phyloP scores from a whole-genome alignment of 192 early-diverging fungal species.

The Coemansia sp. region DNA sequence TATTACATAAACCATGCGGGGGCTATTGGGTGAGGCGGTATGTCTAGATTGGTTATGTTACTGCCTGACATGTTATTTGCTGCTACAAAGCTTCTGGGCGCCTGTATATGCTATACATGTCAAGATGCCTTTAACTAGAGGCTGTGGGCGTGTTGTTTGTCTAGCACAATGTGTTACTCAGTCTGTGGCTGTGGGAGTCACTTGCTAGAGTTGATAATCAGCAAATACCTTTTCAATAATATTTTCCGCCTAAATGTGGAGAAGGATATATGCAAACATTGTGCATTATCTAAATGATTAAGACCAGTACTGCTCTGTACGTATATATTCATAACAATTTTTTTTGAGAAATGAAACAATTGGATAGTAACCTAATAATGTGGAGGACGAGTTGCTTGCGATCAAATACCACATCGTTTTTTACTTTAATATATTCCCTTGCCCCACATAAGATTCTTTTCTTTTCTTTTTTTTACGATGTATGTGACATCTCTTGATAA shows the following conservation, averaged over 20 bases:
- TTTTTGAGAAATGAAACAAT: background rate
- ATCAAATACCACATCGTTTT: background rate
- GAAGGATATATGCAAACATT: background rate
- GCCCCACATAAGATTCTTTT: background rate
- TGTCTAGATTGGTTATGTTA: background rate
- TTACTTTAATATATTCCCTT: background rate
- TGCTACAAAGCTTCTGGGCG: background rate
- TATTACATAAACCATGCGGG: background rate
- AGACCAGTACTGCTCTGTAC: background rate
- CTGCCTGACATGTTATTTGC: background rate
- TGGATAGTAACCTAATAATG: background rate
- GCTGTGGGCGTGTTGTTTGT: slow-evolving; percentile 2
- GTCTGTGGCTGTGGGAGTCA: background rate
- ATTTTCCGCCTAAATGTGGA: background rate
- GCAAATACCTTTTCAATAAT: background rate
- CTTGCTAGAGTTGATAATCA: background rate
- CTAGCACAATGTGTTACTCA: slow-evolving; percentile 42
- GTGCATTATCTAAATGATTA: background rate
- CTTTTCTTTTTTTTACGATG: background rate
- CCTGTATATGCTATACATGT: background rate
- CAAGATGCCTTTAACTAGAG: background rate
- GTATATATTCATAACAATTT: background rate
- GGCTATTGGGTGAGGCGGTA: background rate
- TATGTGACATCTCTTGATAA: background rate
- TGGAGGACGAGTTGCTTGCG: background rate